A percentile compares a stretch with the other conserved stretches of the same genome.
Evolutionary conservation across 441 rosid species (phyloP).

Genomic region (Croton laevigatus): DNA sequence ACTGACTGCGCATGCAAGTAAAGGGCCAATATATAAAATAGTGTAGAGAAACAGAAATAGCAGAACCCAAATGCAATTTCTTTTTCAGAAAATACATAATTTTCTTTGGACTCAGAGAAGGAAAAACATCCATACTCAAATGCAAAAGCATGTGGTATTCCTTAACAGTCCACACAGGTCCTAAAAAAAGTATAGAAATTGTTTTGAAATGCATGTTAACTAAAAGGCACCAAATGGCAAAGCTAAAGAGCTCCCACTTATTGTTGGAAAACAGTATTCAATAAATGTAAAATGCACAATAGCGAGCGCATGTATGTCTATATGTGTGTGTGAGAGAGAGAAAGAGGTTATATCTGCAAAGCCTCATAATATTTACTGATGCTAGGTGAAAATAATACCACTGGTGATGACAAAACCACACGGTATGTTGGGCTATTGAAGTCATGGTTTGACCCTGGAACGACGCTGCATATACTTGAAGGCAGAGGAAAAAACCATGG

Average conservation of each 20-base stretch:
- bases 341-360: constrained; percentile 10
- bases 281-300: background rate
- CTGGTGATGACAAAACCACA: constrained; percentile 84
- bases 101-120: too few species aligned
- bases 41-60: too few species aligned
- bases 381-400: constrained; percentile 51
- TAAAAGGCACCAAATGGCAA: background rate
- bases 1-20: too few species aligned
- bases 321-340: background rate
- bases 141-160: too few species aligned
- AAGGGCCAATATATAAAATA: too few species aligned
- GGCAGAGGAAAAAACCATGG: constrained; percentile 93
- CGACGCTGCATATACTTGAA: constrained; percentile 48
- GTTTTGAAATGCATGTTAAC: background rate
- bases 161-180: too few species aligned
- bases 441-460: constrained; percentile 83
- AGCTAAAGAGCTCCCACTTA: background rate
- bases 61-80: too few species aligned
- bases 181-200: background rate
- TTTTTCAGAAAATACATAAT: too few species aligned
- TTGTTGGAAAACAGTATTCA: background rate
- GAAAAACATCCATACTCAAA: too few species aligned
- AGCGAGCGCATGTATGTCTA: background rate
- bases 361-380: constrained; percentile 17
- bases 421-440: constrained; percentile 61